A percentile compares a stretch with the other conserved stretches of the same genome.
Evolutionary conservation across 2,329 filamentous ascomycete genomes (phyloP).

Genomic region (Venturia carpophila): DNA sequence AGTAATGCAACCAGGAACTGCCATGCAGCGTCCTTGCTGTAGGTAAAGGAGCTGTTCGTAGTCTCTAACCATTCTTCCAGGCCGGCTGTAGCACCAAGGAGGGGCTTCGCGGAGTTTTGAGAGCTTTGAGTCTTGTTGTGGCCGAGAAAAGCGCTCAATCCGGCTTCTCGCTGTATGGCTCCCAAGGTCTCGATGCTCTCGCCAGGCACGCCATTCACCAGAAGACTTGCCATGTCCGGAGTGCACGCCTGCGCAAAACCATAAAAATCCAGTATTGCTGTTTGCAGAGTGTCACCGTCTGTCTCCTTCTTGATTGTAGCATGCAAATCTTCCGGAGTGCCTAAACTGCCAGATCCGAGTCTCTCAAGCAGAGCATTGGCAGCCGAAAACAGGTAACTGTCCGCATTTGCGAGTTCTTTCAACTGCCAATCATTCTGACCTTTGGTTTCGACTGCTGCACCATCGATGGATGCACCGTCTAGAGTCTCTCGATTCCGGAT

Average conservation of each 20-base stretch:
- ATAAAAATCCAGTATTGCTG: slow-evolving; percentile 19
- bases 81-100: slow-evolving; percentile 33
- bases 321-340: slow-evolving; percentile 34
- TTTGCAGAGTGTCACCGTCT: slow-evolving; percentile 17
- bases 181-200: slow-evolving; percentile 43
- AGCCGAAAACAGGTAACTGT: slow-evolving; percentile 50
- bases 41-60: slow-evolving; percentile 42
- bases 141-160: slow-evolving; percentile 49
- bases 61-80: slow-evolving; percentile 35
- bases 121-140: slow-evolving; percentile 43
- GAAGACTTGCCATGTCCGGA: slow-evolving; percentile 14
- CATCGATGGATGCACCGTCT: slow-evolving; percentile 39
- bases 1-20: slow-evolving; percentile 47
- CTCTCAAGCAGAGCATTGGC: slow-evolving; percentile 45
- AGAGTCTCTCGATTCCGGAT: slow-evolving; percentile 53
- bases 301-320: slow-evolving; percentile 23
- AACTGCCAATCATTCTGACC: slow-evolving; percentile 47
- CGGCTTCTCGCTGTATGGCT: slow-evolving; percentile 43
- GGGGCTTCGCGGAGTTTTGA: slow-evolving; percentile 33
- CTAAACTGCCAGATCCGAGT: slow-evolving; percentile 41
- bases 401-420: slow-evolving; percentile 45
- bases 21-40: slow-evolving; percentile 46
- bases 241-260: slow-evolving; percentile 11
- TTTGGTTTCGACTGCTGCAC: slow-evolving; percentile 45
- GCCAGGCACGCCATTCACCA: slow-evolving; percentile 33